Base-by-base conservation (phyloP, 441 rosid species). In the Adansonia gregorii region DNA sequence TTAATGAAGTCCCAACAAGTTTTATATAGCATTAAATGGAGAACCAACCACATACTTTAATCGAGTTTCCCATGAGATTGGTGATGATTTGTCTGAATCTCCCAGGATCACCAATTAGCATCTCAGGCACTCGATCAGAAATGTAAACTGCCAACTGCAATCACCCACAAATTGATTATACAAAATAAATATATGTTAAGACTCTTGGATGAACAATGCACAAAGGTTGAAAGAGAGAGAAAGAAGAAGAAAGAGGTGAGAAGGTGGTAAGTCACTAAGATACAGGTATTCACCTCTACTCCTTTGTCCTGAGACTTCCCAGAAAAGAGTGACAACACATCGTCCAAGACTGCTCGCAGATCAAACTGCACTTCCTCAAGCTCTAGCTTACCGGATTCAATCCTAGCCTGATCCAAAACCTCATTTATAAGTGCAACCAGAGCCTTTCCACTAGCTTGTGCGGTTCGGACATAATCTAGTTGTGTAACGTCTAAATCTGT, bases 401-500 rank as follows among this genome's bases (percentile, higher is more conserved):
- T 94, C 83, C 92, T 95, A 22, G 98, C 98, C 83, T 92, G 98
- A 83, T 95, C 98, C 85, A 95, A 83, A 64, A 95, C 97, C 86
- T 91, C 97, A 76, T 95, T 95, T 77, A 95, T 93, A 54, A 95
- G 86, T 35, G 98, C 88, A 35, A 95, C 94, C 59, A 95, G 85
- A 77, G 97, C 97, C 89, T 88, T 93, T 76, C 98, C 98, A 76
- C 98, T 95, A 64, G 85, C 97, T 75, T 92, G 93, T 15, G 98
- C 98, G 65, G 92, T 95, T 86, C 92, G 87, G 46, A 92, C 97
- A 80, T 86, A 89, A 79, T 95, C 98, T 76, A 89, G 95, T 86
- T 95, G 98, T 74, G 93, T 91, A 19, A 82, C 94, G 81, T 94
- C 98, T 69, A 94, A 86, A 59, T 89, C 88, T 48, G 98, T 93